phyloP scores from a whole-genome alignment of 1,284 basidiomycete genomes.

The Neonothopanus nambi region DNA sequence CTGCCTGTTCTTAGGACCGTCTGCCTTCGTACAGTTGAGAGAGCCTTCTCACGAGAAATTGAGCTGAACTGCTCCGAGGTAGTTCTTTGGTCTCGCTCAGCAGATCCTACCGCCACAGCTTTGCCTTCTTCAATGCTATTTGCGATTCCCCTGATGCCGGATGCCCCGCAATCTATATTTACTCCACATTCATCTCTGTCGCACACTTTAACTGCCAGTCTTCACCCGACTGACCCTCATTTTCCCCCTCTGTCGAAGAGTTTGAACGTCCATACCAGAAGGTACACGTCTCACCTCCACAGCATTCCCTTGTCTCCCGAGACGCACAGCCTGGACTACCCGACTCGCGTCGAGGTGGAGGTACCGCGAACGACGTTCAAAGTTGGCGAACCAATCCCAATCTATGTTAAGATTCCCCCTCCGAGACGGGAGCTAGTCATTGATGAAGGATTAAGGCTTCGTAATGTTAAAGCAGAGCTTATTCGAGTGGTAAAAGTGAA shows the following conservation, averaged over 20 bases:
- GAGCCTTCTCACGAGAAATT: slow-evolving; percentile 56
- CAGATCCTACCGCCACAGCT: slow-evolving; percentile 31
- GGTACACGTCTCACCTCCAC: slow-evolving; percentile 67
- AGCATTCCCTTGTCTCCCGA: slow-evolving; percentile 57
- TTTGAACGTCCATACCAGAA: slow-evolving; percentile 66
- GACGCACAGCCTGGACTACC: slow-evolving; percentile 55
- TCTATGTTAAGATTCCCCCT: slow-evolving; percentile 76
- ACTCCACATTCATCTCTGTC: slow-evolving; percentile 67
- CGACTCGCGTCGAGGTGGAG: slow-evolving; percentile 66
- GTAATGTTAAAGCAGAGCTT: slow-evolving; percentile 75
- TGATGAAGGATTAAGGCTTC: slow-evolving; percentile 64
- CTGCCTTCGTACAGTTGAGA: slow-evolving; percentile 65
- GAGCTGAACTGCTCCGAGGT: slow-evolving; percentile 61
- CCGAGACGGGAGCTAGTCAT: slow-evolving; percentile 64
- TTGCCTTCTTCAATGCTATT: slow-evolving; percentile 71
- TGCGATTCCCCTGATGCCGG: slow-evolving; percentile 69
- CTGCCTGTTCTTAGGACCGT: slow-evolving; percentile 50
- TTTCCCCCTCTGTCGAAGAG: slow-evolving; percentile 50
- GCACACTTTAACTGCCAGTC: slow-evolving; percentile 64
- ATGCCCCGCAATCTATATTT: slow-evolving; percentile 76
- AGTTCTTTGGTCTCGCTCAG: slow-evolving; percentile 46
- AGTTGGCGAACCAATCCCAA: slow-evolving; percentile 67
- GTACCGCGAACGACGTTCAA: slow-evolving; percentile 69
- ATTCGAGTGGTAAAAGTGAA: slow-evolving; percentile 60
- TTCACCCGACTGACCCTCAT: slow-evolving; percentile 51